Evolutionary conservation across 208 protist genomes (phyloP).

Genomic region (Leptomonas pyrrhocoris): DNA sequence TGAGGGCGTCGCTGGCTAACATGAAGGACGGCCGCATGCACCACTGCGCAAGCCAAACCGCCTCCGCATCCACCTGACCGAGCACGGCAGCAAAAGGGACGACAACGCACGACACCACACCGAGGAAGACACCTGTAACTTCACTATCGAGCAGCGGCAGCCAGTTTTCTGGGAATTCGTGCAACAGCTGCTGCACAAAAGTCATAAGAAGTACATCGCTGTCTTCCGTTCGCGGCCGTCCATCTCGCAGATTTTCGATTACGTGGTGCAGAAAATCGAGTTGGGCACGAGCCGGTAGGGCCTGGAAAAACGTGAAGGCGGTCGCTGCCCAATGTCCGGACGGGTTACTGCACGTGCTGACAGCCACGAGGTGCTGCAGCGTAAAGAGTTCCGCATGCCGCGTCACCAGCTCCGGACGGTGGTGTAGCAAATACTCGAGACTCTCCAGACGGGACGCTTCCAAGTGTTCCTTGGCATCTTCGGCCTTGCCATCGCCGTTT

Average conservation of each 20-base stretch:
- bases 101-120: constrained; percentile 37
- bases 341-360: constrained; percentile 4
- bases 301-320: constrained; percentile 25
- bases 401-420: constrained; percentile 25
- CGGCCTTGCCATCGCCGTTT: not conserved
- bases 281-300: constrained; percentile 17
- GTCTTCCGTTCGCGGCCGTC: not conserved
- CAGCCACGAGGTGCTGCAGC: constrained; percentile 13
- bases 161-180: constrained; percentile 43
- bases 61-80: constrained; percentile 40
- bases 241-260: not conserved
- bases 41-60: constrained; percentile 49
- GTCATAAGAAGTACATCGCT: constrained; percentile 12
- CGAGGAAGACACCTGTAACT: constrained; percentile 37
- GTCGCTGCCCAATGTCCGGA: constrained; percentile 9
- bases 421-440: constrained; percentile 21
- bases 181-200: constrained; percentile 24
- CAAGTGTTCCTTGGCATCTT: not conserved
- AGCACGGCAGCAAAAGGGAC: constrained; percentile 33
- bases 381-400: constrained; percentile 12
- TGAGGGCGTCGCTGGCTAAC: constrained; percentile 15
- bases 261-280: constrained; percentile 23
- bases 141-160: constrained; percentile 42
- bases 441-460: constrained; percentile 12
- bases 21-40: constrained; percentile 38